phyloP scores from a whole-genome alignment of 768 basidiomycete genomes.

The Suillus bovinus region DNA sequence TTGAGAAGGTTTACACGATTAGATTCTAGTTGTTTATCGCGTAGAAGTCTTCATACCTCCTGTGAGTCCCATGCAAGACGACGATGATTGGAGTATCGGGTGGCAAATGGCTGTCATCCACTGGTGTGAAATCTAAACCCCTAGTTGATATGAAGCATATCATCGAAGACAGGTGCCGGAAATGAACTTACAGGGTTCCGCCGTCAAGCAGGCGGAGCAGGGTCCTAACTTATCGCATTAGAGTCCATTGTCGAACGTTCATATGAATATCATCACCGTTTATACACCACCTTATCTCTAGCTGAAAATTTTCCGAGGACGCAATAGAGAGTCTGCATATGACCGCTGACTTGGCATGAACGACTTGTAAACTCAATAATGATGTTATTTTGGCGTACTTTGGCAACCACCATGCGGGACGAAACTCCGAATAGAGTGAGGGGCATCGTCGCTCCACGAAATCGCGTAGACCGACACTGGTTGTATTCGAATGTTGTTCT shows the following conservation, averaged over 20 bases:
- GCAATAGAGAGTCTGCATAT: constrained; percentile 34
- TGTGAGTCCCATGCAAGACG: constrained; percentile 33
- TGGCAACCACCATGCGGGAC: constrained; percentile 35
- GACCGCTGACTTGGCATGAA: constrained; percentile 28
- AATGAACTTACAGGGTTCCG: constrained; percentile 32
- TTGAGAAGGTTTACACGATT: constrained; percentile 29
- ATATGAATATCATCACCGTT: constrained; percentile 20
- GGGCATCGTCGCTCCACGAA: constrained; percentile 34
- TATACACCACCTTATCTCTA: constrained; percentile 31
- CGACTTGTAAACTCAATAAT: constrained; percentile 1
- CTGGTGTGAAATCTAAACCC: constrained; percentile 34
- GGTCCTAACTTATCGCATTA: constrained; percentile 22
- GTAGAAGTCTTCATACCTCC: constrained; percentile 25
- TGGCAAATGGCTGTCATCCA: constrained; percentile 22
- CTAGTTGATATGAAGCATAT: constrained; percentile 13
- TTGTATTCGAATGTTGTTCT: constrained; percentile 12
- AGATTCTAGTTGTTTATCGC: background rate
- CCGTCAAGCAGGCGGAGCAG: constrained; percentile 31
- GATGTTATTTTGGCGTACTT: constrained; percentile 21
- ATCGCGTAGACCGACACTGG: constrained; percentile 26
- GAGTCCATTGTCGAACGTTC: constrained; percentile 2
- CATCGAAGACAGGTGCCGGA: constrained; percentile 5
- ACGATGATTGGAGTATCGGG: constrained; percentile 32
- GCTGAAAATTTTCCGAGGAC: constrained; percentile 32
- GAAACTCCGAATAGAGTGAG: constrained; percentile 27